Conservation (phyloP, 148 eudicot genomes). For the Hydrangea macrophylla region DNA sequence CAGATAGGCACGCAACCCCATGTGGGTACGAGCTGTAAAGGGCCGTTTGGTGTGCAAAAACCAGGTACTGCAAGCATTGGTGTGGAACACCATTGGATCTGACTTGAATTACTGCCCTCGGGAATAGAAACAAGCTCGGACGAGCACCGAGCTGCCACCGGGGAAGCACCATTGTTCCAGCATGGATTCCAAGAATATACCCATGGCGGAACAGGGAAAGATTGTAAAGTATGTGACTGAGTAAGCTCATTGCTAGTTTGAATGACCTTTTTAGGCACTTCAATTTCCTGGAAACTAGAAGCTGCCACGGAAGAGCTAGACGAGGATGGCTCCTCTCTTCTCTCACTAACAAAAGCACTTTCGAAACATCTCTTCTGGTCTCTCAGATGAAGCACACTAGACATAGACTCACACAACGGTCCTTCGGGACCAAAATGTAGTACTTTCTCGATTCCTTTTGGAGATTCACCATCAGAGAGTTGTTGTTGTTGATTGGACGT, state of each 20-base stretch:
- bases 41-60: conserved; percentile 20
- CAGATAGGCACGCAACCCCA: conserved; percentile 35
- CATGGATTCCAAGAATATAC: conserved; percentile 6
- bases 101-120: background rate
- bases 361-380: conserved; percentile 10
- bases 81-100: conserved; percentile 2
- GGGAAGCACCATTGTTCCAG: background rate
- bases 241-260: conserved; percentile 12
- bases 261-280: conserved; percentile 4
- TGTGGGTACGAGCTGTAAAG: conserved; percentile 36
- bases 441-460: conserved; percentile 21
- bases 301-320: conserved; percentile 20
- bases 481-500: conserved; percentile 18
- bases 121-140: conserved; percentile 7
- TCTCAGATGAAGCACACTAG: conserved; percentile 8
- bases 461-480: conserved; percentile 22
- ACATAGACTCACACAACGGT: conserved; percentile 18
- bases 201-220: conserved; percentile 21
- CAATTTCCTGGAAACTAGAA: background rate
- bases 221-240: conserved; percentile 13
- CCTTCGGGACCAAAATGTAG: conserved; percentile 25
- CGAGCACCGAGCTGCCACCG: background rate
- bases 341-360: background rate
- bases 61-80: conserved; percentile 19
- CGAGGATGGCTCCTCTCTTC: conserved; percentile 14